Conservation (phyloP, 768 basidiomycete species). For the Pisolithus microcarpus region DNA sequence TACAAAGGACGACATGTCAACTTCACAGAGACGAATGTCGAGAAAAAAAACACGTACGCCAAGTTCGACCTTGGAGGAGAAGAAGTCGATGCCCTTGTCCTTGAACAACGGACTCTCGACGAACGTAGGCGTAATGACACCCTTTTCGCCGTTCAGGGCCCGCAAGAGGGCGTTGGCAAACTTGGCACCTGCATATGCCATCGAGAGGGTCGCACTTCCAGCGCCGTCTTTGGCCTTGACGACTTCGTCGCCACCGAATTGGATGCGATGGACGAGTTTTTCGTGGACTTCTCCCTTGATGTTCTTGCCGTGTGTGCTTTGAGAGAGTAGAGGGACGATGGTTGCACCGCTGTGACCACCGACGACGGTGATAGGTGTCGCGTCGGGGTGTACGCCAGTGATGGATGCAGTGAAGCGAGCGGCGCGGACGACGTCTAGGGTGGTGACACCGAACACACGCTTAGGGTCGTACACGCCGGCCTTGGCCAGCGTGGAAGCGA, state of each 20-base stretch:
- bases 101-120: conserved; percentile 85
- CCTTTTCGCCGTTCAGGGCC: conserved; percentile 60
- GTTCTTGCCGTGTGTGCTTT: conserved; percentile 61
- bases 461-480: conserved; percentile 87
- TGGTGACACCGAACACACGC: conserved; percentile 92
- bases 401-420: conserved; percentile 81
- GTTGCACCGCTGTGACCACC: conserved; percentile 98
- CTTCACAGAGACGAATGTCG: neutral
- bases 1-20: conserved; percentile 23
- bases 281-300: conserved; percentile 69
- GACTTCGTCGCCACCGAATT: conserved; percentile 97
- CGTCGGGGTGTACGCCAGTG: conserved; percentile 53
- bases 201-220: conserved; percentile 68
- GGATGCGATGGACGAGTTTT: conserved; percentile 86
- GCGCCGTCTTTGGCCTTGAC: conserved; percentile 95
- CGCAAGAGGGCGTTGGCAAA: conserved; percentile 56
- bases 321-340: conserved; percentile 93
- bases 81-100: conserved; percentile 85
- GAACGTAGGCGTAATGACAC: conserved; percentile 72
- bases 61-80: conserved; percentile 91
- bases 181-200: conserved; percentile 73
- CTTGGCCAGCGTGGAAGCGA: conserved; percentile 85
- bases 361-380: conserved; percentile 75
- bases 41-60: conserved; percentile 49
- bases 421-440: conserved; percentile 95